These are phyloP conservation scores for Atkinsonella texensis DNA, from an alignment of 2,329 filamentous ascomycete genomes.

Conservation along the genomic window DNA sequence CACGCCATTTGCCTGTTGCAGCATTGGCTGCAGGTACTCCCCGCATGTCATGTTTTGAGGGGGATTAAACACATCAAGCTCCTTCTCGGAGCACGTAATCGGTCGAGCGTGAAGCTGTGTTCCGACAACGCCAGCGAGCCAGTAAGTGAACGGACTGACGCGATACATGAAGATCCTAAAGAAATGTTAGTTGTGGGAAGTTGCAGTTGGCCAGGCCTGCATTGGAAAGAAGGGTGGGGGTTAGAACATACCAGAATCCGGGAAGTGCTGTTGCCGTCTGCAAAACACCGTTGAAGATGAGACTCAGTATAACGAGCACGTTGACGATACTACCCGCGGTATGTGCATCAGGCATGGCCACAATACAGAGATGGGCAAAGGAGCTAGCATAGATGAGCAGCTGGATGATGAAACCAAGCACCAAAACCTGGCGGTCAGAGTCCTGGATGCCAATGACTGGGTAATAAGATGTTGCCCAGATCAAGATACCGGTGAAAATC, in stretches of 20 bases:
- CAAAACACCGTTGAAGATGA: constrained; percentile 54
- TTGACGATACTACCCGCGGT: constrained; percentile 54
- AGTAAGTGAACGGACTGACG: constrained; percentile 55
- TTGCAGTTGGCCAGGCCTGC: neutral
- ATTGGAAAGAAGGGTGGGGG: no score
- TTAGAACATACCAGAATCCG: constrained; percentile 43
- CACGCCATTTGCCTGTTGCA: constrained; percentile 37
- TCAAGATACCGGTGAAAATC: constrained; percentile 48
- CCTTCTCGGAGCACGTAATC: constrained; percentile 39
- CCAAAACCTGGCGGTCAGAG: constrained; percentile 47
- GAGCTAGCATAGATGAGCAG: constrained; percentile 62
- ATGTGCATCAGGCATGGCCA: constrained; percentile 55
- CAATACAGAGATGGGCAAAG: constrained; percentile 64
- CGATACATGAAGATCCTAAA: constrained; percentile 57
- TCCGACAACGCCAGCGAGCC: constrained; percentile 54
- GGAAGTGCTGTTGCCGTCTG: constrained; percentile 46
- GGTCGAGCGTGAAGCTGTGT: constrained; percentile 47
- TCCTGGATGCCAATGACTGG: constrained; percentile 38
- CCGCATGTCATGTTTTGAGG: constrained; percentile 50
- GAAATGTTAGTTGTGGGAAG: neutral
- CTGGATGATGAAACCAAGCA: constrained; percentile 51
- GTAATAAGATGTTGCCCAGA: constrained; percentile 59
- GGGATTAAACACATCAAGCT: constrained; percentile 53
- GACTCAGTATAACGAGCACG: constrained; percentile 43
- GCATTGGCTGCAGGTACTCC: constrained; percentile 48